Base-by-base conservation (phyloP, 352 stramenopile genomes). In the Phytophthora palmivora region DNA sequence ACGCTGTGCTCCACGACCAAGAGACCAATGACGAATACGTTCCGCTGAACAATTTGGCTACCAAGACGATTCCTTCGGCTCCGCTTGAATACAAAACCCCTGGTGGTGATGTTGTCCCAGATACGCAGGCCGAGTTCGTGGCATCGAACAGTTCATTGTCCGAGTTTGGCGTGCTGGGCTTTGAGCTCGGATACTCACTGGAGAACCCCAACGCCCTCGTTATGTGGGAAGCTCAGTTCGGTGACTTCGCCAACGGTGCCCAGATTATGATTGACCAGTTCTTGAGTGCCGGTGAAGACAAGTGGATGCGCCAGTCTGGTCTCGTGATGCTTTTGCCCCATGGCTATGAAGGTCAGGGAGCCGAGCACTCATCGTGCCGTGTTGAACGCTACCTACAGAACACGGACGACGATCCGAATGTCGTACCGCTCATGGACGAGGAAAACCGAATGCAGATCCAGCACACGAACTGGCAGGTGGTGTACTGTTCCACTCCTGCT, bases 241-340 rank as follows among this genome's bases (percentile, higher is more conserved):
- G 97, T 43, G 97, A 99, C 73, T 99, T 99, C 69, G 84, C 87
- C 18, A 98, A 99, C 73, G 93, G 95, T 46, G 96, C 96, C 21
- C 97, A 99, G 79, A 94, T 98, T 53, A 98, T 99, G 74, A 97
- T 99, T 52, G 97, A 99, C 82, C 94, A 99, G 72, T 99, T 99
- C 72, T 89, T 99, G 60, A 90, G 79, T 44, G 75, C 85, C n/a
- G 96, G 96, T 54, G 97, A 99, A 78, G 91, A 97, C 77, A 99
- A 99, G 76, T 99, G 97, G 96, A 83, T 98, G 70, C 78, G 94
- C 69, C 96, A 99, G 72, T 97, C 79, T 59, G 96, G 97, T 30
- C 78, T 99, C 12, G 89, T 96, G 8, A 78, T 99, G 76, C 72
- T 99, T 15, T 74, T 99, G 52, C 97, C 97, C 6, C 96, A 99